A percentile compares a stretch with the other conserved stretches of the same genome.
phyloP scores from a whole-genome alignment of 805 yeast species.

The Teunomyces aglyptinius region DNA sequence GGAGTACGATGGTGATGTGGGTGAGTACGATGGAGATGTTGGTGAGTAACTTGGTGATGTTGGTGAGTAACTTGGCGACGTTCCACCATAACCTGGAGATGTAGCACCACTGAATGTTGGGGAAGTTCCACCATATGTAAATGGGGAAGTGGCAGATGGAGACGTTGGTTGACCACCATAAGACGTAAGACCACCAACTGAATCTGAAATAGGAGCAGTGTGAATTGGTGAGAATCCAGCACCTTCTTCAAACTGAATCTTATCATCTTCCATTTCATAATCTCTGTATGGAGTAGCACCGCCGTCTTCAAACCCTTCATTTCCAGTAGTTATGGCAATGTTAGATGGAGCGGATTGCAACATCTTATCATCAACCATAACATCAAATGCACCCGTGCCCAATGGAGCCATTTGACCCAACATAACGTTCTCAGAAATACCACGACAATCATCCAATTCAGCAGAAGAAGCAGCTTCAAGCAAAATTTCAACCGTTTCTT shows the following conservation, averaged over 20 bases:
- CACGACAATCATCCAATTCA: conserved; percentile 96
- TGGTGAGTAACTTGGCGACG: not conserved
- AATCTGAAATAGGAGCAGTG: conserved; percentile 75
- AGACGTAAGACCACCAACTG: conserved; percentile 82
- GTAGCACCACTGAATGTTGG: conserved; percentile 52
- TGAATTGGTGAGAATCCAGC: conserved; percentile 93
- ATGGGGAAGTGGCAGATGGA: conserved; percentile 56
- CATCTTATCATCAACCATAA: conserved; percentile 88
- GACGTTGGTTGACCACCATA: conserved; percentile 68
- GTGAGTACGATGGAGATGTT: conserved; percentile 71
- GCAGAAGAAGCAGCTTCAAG: conserved; percentile 98
- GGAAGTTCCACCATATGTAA: conserved; percentile 48
- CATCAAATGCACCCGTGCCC: conserved; percentile 98
- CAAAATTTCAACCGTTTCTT: conserved; percentile 96
- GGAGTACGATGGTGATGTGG: conserved; percentile 55
- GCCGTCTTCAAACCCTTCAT: conserved; percentile 48
- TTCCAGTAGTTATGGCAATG: conserved; percentile 39
- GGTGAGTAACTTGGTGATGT: conserved; percentile 48
- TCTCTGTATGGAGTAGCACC: conserved; percentile 89
- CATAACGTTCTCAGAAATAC: conserved; percentile 97
- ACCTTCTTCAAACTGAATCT: conserved; percentile 63
- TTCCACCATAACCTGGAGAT: conserved; percentile 45
- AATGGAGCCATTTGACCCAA: conserved; percentile 98
- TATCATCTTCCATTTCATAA: conserved; percentile 60
- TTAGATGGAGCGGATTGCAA: conserved; percentile 63